phyloP scores from a whole-genome alignment of 169 alveolate species.

The Prorocentrum cordatum region DNA sequence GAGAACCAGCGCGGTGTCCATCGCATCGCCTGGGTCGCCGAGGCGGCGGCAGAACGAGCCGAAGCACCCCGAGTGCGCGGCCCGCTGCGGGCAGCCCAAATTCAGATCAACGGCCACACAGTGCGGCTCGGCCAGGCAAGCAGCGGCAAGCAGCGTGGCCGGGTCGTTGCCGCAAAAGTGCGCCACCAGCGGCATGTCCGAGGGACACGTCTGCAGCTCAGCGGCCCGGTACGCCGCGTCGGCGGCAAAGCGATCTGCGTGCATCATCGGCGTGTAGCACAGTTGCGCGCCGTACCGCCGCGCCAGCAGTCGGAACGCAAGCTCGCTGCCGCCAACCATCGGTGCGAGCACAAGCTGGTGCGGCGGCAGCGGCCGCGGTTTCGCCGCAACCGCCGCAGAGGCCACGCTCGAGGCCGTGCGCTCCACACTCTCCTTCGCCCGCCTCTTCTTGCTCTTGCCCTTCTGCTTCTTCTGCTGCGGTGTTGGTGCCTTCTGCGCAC shows the following conservation, averaged over 20 bases:
- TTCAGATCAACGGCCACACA: not conserved
- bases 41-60: not conserved
- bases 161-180: constrained; percentile 69
- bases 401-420: too few relatives aligned
- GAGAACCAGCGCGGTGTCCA: not conserved
- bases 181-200: constrained; percentile 28
- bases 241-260: not conserved
- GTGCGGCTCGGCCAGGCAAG: not conserved
- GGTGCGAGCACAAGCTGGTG: not conserved
- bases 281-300: not conserved
- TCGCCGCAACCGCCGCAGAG: too few relatives aligned
- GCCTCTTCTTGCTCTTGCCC: too few relatives aligned
- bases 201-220: not conserved
- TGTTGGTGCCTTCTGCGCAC: too few relatives aligned
- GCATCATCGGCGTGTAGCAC: not conserved
- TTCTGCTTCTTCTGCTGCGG: too few relatives aligned
- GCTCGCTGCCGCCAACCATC: not conserved
- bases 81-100: not conserved
- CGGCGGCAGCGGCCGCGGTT: too few relatives aligned
- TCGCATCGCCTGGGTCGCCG: too few relatives aligned
- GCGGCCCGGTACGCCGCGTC: not conserved
- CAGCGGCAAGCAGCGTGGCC: not conserved
- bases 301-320: not conserved
- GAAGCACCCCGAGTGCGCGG: not conserved
- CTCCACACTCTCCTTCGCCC: too few relatives aligned